These are phyloP conservation scores for Cylindrotheca closterium DNA, from an alignment of 108 stramenopile genomes.

Conservation along the genomic window DNA sequence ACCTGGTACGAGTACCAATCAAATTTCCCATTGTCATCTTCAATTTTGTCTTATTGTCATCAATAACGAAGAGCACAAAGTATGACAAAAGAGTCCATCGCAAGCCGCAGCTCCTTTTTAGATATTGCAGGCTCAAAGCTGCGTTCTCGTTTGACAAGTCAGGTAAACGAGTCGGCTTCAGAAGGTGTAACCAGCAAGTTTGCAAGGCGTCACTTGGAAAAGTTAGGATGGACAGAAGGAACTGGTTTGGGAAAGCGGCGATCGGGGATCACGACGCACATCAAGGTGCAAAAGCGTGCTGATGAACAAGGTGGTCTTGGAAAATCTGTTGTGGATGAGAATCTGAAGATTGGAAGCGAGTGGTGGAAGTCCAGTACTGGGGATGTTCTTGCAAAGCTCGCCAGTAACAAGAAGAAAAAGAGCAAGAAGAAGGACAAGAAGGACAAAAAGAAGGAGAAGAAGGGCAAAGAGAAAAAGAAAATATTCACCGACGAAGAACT, in stretches of 20 bases:
- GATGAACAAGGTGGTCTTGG: constrained; percentile 73
- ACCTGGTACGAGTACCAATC: too few species aligned
- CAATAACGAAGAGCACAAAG: too few species aligned
- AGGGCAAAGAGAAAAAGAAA: constrained; percentile 27
- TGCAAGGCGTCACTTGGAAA: constrained; percentile 72
- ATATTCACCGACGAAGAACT: constrained; percentile 84
- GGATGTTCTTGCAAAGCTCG: constrained; percentile 73
- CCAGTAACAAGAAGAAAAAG: constrained; percentile 29
- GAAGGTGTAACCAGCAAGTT: constrained; percentile 50
- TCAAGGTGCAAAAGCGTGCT: constrained; percentile 73
- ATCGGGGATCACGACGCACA: constrained; percentile 79
- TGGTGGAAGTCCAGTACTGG: constrained; percentile 89
- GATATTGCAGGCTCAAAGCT: constrained; percentile 56
- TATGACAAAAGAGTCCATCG: neutral
- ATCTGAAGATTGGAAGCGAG: constrained; percentile 34
- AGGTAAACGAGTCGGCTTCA: constrained; percentile 57
- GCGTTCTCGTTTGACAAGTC: constrained; percentile 47
- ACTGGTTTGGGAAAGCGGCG: constrained; percentile 86
- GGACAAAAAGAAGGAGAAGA: constrained; percentile 34
- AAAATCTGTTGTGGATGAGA: constrained; percentile 35
- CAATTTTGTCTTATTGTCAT: too few species aligned
- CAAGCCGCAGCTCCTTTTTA: neutral
- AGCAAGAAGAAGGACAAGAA: too few species aligned
- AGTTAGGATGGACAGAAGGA: constrained; percentile 92
- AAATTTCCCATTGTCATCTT: too few species aligned